phyloP scores from a whole-genome alignment of 225 moss, liverwort and hornwort genomes.

The Marchantia polymorpha region DNA sequence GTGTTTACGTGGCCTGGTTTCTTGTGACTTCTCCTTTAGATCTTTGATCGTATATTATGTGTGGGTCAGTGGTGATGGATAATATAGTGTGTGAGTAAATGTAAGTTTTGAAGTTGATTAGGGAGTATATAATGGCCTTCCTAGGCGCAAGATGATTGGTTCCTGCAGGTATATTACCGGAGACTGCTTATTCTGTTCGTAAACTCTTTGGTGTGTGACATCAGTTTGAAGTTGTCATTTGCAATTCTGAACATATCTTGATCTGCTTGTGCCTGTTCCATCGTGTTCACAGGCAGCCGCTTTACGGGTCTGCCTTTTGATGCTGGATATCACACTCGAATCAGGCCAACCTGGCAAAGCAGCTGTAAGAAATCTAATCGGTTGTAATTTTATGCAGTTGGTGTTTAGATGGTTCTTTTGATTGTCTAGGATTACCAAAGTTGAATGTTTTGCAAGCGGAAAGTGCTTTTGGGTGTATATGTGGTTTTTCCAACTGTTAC shows the following conservation, averaged over 20 bases:
- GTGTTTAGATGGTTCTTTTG: not conserved
- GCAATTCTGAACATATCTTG: not conserved
- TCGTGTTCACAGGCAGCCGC: conserved; percentile 64
- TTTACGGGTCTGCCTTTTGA: conserved; percentile 76
- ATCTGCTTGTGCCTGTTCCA: not conserved
- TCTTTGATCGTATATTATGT: not conserved
- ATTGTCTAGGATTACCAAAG: too few species aligned
- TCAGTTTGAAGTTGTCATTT: too few species aligned
- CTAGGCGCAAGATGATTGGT: not conserved
- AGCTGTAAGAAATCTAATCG: conserved; percentile 54
- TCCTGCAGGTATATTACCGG: not conserved
- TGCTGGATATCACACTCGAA: conserved; percentile 81
- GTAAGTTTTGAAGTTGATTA: too few species aligned
- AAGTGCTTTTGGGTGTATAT: not conserved
- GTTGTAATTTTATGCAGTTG: not conserved
- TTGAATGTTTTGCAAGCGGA: too few species aligned
- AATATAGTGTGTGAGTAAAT: too few species aligned
- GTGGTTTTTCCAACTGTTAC: not conserved
- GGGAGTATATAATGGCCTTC: not conserved
- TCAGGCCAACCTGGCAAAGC: conserved; percentile 89
- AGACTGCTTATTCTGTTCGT: not conserved
- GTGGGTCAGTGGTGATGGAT: not conserved
- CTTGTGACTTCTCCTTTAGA: not conserved
- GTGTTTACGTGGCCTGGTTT: not conserved
- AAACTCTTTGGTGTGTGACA: not conserved